These are phyloP conservation scores for Copromyces sp. DNA, from an alignment of 495 filamentous ascomycete species.

Conservation along the genomic window DNA sequence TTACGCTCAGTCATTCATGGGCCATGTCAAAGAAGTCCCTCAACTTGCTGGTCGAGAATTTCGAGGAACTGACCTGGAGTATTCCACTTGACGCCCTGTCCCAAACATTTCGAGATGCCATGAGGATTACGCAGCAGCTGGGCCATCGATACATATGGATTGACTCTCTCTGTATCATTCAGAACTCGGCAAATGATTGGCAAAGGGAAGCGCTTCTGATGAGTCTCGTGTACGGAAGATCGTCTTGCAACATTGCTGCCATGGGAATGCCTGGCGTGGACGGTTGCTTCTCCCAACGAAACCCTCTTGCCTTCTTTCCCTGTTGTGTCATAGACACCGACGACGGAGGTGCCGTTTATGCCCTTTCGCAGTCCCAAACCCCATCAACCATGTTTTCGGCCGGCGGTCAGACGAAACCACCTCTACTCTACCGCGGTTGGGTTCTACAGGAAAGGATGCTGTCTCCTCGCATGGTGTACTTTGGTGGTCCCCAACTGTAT, in stretches of 20 bases:
- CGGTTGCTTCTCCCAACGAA: background rate
- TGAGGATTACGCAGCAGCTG: conserved; percentile 1
- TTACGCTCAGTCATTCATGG: conserved; percentile 33
- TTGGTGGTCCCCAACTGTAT: conserved; percentile 1
- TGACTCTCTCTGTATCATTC: conserved; percentile 2
- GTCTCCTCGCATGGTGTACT: conserved; percentile 4
- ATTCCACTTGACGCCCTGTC: background rate
- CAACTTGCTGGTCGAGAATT: background rate
- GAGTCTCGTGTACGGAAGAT: conserved; percentile 2
- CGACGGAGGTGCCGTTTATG: background rate
- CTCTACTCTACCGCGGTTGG: conserved; percentile 6
- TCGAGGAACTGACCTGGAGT: background rate
- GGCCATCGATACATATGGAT: background rate
- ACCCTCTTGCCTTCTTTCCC: background rate
- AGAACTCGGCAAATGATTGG: conserved; percentile 3
- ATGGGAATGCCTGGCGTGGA: background rate
- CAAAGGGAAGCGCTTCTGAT: conserved; percentile 3
- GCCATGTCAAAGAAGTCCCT: background rate
- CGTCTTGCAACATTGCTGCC: conserved; percentile 1
- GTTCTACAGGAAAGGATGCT: conserved; percentile 8
- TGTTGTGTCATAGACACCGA: background rate
- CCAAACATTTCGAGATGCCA: conserved; percentile 1
- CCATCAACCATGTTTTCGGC: background rate
- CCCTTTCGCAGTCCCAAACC: background rate
- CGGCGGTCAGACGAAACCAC: background rate